Base-by-base conservation (phyloP, 139 green algal genomes). In the Chlamydomonas sp. region DNA sequence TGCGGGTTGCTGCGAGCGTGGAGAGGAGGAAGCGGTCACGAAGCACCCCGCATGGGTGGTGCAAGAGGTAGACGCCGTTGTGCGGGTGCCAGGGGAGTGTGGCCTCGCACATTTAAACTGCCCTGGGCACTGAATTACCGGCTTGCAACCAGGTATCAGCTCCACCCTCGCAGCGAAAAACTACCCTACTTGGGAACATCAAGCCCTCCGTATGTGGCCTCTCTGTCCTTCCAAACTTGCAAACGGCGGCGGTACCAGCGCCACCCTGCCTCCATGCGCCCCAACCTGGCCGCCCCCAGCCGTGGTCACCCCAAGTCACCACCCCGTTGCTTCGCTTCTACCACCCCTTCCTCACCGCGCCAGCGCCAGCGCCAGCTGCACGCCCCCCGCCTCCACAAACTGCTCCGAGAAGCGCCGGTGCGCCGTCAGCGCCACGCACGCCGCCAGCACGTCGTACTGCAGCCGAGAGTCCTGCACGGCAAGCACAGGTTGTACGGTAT, bases 321-420 rank as follows among this genome's bases (percentile, higher is more conserved):
- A 8, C 9, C 74, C 74, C 9, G 57, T 6, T 63, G 57, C 74
- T 49, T 6, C 74, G 57, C 49, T 2, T 3, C 60, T 4, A 17
- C 60, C 59, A 4, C 2, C 17, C 0, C 63, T 3, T 10, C 20
- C 91, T 10, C 58, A 94, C 90, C 85, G 86, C 9, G 94, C 93
- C 62, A 96, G 31, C 14, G 66, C 75, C 90, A 97, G 89, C 85
- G 96, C 88, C 85, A 93, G 63, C 63, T 94, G 87, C 77, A 96
- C 93, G 0, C 95, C 94, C 4, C 92, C 94, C 17, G 84, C 77
- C 67, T 96, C 94, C 10, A 96, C 92, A 17, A 96, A 92, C 82
- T 94, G 83, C 82, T 92, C 87, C 5, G 91, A 91, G 82, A 95
- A 95, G 62, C 93, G 92, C 58, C 78, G 86, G 84, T 97, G 95